A percentile compares a stretch with the other conserved stretches of the same genome.
These are phyloP conservation scores for Aquilaria yunnanensis DNA, from an alignment of 345 rosid genomes.

Conservation along the genomic window DNA sequence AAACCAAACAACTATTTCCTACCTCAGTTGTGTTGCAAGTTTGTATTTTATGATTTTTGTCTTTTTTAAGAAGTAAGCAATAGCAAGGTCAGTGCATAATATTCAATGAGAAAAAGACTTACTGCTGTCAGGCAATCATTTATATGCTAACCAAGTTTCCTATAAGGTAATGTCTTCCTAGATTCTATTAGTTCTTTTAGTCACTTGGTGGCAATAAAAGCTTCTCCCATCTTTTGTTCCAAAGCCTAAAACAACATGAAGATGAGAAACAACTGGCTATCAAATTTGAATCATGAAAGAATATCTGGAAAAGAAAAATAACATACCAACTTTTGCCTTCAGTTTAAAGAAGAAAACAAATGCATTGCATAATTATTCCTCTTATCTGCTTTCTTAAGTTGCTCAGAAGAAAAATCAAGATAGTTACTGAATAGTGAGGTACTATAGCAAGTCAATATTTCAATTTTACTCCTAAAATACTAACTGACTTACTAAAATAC, in stretches of 20 bases:
- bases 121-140: neutral
- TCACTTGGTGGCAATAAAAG: conserved; percentile 47
- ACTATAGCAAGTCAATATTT: too few species aligned
- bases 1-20: too few species aligned
- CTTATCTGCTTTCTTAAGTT: conserved; percentile 81
- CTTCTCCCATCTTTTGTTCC: conserved; percentile 68
- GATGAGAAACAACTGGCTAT: neutral
- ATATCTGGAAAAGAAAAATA: conserved; percentile 11
- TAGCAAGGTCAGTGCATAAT: conserved; percentile 11
- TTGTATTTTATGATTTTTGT: conserved; percentile 38
- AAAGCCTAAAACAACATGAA: conserved; percentile 42
- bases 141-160: conserved; percentile 29
- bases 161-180: conserved; percentile 32
- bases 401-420: conserved; percentile 17
- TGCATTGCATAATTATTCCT: conserved; percentile 54
- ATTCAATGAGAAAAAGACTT: neutral
- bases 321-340: conserved; percentile 62
- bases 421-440: too few species aligned
- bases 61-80: conserved; percentile 25
- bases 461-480: too few species aligned
- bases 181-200: conserved; percentile 45
- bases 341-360: conserved; percentile 50
- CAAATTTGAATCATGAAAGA: neutral
- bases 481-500: too few species aligned
- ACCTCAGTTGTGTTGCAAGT: conserved; percentile 4